Evolutionary conservation across 2,329 filamentous ascomycete genomes (phyloP), one percentile per base, ranked within the genome.

Genomic region (Didymella glomerata): DNA sequence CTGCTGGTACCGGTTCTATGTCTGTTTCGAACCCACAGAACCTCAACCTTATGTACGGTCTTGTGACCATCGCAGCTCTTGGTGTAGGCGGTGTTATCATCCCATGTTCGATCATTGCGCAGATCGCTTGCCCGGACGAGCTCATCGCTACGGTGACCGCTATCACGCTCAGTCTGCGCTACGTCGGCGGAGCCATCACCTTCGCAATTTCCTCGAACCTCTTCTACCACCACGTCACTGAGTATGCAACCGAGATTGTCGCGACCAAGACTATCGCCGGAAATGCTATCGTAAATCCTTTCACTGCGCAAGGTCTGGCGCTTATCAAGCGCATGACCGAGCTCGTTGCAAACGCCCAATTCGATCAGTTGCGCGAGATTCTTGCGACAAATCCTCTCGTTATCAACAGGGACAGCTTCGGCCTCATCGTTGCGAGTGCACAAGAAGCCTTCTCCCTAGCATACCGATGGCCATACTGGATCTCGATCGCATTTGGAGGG

Each of bases 41-140:
- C 66, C 78, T 87, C 50, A 65, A 79, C 58, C 75, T 79, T 18
- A 75, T 88, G 16, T 88, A 84, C 77, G 83, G 80, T 14, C 76
- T 89, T 25, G 78, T 90, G n/a, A 77, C 85, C 14, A 69, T 90
- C 4, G 86, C 87, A 1, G 84, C 86, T 4, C 73, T 90, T 2
- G 88, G 88, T 7, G 86, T 90, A 4, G 88, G 88, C 7, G 88
- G 86, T 1, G 88, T 90, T 49, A 84, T 90, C 16, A 85, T 91
- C 5, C 88, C 88, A 0, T 84, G 86, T 1, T 87, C 85, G 1
- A 88, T 90, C 64, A 88, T 90, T 57, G 86, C 86, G 7, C 88
- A 86, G 10, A 90, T 90, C 66, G 86, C 90, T 64, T 90, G 87
- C 61, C 88, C 88, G 0, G 86, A 88, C 68, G 88, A 90, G 54